Conservation (phyloP, 306 rosid genomes). For the Inga leiocalycina region DNA sequence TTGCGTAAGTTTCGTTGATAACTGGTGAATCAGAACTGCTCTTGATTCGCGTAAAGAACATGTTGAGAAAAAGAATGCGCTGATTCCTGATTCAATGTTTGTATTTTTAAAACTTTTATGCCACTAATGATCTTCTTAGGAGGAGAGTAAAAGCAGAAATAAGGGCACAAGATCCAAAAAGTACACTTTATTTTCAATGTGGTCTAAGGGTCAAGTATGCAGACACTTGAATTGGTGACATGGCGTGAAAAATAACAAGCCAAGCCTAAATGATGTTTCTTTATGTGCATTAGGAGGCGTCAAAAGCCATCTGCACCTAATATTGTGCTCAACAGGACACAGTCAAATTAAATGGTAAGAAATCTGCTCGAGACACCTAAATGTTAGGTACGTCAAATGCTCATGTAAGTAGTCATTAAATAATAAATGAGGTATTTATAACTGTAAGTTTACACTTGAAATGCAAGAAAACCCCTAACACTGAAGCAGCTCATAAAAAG, state of each 20-base stretch:
- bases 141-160: not conserved
- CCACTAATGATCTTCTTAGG: not conserved
- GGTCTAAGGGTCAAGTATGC: slow-evolving; percentile 1
- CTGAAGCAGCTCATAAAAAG: slow-evolving; percentile 38
- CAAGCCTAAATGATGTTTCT: no score
- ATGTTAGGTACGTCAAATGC: not conserved
- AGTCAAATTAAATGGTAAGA: not conserved
- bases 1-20: slow-evolving; percentile 77
- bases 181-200: not conserved
- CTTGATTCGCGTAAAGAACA: slow-evolving; percentile 75
- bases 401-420: not conserved
- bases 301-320: slow-evolving; percentile 5
- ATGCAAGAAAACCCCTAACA: not conserved
- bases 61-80: slow-evolving; percentile 64
- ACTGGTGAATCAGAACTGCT: slow-evolving; percentile 79
- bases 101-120: not conserved
- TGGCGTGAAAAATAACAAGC: not conserved
- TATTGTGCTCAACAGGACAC: slow-evolving; percentile 3
- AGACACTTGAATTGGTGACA: slow-evolving; percentile 5
- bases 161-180: not conserved
- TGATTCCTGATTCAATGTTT: not conserved
- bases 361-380: not conserved
- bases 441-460: not conserved
- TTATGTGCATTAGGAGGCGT: not conserved
- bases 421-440: not conserved